These are phyloP conservation scores for Penicillium occitanis DNA, from an alignment of 2,329 filamentous ascomycete genomes.

Conservation along the genomic window DNA sequence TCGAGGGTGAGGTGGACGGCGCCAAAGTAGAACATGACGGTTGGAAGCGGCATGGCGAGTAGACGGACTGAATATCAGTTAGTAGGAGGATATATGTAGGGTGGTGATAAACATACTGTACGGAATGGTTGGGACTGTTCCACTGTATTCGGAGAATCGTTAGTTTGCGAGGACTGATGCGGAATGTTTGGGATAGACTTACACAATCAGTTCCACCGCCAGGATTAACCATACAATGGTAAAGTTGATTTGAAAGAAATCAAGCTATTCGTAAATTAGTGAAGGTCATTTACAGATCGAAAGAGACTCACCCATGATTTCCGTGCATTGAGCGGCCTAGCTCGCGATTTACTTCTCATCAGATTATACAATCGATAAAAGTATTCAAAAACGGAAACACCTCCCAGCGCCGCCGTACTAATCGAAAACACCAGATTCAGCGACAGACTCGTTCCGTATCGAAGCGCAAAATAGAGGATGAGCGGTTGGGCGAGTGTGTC, in stretches of 20 bases:
- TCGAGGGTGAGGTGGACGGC: conserved; percentile 43
- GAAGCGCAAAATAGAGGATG: conserved; percentile 60
- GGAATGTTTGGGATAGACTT: conserved; percentile 25
- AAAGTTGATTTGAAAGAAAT: conserved; percentile 50
- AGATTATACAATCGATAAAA: conserved; percentile 44
- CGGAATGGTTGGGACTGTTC: conserved; percentile 42
- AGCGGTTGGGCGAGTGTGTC: conserved; percentile 61
- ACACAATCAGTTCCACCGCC: conserved; percentile 45
- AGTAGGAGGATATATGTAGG: conserved; percentile 1
- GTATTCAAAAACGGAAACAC: conserved; percentile 46
- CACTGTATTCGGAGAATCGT: conserved; percentile 27
- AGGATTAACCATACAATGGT: conserved; percentile 47
- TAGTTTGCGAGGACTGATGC: background rate
- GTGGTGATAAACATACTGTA: conserved; percentile 34
- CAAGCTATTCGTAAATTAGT: conserved; percentile 34
- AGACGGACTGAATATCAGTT: conserved; percentile 37
- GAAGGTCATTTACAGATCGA: background rate
- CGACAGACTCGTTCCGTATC: conserved; percentile 56
- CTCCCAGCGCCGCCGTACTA: conserved; percentile 42
- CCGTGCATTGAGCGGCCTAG: conserved; percentile 43
- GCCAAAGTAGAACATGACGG: conserved; percentile 50
- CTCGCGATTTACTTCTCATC: conserved; percentile 38
- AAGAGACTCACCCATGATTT: conserved; percentile 41
- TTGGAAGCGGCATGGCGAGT: conserved; percentile 46
- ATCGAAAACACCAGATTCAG: conserved; percentile 47